Base-by-base conservation (phyloP, 2,329 filamentous ascomycete species). In the Cladorrhinum sp. region DNA sequence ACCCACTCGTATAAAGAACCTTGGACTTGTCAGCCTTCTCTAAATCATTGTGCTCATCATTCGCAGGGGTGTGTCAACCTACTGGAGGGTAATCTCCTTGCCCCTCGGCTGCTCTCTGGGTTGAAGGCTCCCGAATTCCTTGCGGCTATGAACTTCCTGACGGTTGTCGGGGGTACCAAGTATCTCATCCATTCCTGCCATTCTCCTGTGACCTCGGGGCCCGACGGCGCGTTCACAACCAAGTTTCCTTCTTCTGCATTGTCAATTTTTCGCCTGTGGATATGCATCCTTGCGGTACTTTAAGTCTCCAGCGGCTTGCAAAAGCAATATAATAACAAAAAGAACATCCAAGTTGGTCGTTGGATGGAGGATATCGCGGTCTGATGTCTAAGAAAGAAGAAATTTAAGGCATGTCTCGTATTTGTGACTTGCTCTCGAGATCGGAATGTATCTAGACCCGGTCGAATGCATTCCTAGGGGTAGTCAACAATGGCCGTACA, bases 1-100 rank as follows among this genome's bases (percentile, higher is more conserved):
- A 65, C n/a, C 58, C 51, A 63, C 63, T 2, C 42, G 9, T 9
- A 67, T 23, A 21, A 67, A 60, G 1, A 9, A 30, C 7, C 24
- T 64, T 65, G 23, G n/a, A 30, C 26, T 10, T 30, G 26, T 30
- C 10, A 30, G 26, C 10, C 26, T 30, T 30, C 10, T 30, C n/a
- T n/a, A n/a, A n/a, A n/a, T 30, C 26, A 5, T 30, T 30, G 4
- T 30, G 10, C 26, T 30, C 10, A 10, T 4, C 26, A 30, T 10
- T 10, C 10, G 26, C 26, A 30, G 26, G 26, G 10, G 26, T 30
- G 10, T 10, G 10, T 30, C 26, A 30, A 30, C 26, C 33, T 36
- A 9, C 33, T 3, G 14, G 33, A 36, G 33, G 7, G 26, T 5
- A 30, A 4, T 16, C 33, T 36, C 12, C 33, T 10, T 16, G 9